Evolutionary conservation across 2,329 filamentous ascomycete species (phyloP).

Genomic region (Apiospora marii): DNA sequence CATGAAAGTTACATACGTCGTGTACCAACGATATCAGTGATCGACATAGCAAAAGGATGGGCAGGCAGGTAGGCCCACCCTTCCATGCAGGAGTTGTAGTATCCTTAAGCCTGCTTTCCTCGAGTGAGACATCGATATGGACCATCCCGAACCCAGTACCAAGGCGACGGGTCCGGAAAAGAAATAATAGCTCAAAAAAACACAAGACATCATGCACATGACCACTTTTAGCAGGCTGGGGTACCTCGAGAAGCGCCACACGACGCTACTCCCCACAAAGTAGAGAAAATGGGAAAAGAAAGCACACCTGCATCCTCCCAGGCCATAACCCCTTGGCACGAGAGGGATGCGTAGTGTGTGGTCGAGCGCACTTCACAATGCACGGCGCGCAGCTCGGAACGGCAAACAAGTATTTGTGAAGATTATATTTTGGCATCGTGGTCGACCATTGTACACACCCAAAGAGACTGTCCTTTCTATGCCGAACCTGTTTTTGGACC

Average conservation of each 20-base stretch:
- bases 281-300: neutral
- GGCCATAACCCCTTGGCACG: neutral
- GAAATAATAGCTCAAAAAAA: neutral
- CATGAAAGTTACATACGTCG: neutral
- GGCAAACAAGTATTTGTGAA: neutral
- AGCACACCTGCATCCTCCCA: neutral
- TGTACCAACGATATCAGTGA: neutral
- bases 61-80: neutral
- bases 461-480: slow-evolving; percentile 9
- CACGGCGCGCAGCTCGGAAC: neutral
- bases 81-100: neutral
- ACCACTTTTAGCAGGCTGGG: neutral
- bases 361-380: no score
- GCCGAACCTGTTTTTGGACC: slow-evolving; percentile 10
- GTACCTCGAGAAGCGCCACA: neutral
- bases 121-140: neutral
- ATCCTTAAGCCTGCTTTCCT: neutral
- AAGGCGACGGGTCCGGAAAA: neutral
- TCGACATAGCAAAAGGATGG: neutral
- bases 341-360: neutral
- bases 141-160: neutral
- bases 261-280: neutral
- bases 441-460: slow-evolving; percentile 4
- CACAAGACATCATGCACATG: neutral
- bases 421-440: slow-evolving; percentile 16